Conservation (phyloP, 2,329 filamentous ascomycete species). For the Phoma sp. region DNA sequence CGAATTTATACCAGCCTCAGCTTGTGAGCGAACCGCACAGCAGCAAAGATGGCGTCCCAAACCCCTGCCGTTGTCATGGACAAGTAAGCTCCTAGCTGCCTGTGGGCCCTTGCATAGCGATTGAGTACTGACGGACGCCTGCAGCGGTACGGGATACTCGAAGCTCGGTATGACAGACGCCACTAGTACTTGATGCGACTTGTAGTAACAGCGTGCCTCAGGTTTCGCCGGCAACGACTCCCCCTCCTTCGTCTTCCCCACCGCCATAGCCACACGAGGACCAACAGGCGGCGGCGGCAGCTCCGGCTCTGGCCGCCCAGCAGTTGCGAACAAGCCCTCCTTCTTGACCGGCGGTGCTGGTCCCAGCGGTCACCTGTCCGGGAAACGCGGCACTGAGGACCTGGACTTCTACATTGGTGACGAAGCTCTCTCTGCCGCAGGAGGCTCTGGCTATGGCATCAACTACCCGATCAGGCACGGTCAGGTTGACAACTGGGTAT, state of each 20-base stretch:
- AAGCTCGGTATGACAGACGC: slow-evolving; percentile 80
- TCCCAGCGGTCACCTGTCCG: slow-evolving; percentile 79
- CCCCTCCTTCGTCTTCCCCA: slow-evolving; percentile 98
- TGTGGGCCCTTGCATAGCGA: slow-evolving; percentile 35
- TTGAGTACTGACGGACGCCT: slow-evolving; percentile 49
- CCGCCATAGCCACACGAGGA: slow-evolving; percentile 95
- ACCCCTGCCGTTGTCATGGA: slow-evolving; percentile 99
- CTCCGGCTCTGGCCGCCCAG: slow-evolving; percentile 84
- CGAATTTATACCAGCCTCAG: slow-evolving; percentile 35
- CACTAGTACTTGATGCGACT: slow-evolving; percentile 2
- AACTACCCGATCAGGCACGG: slow-evolving; percentile 98
- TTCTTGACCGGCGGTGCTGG: slow-evolving; percentile 93
- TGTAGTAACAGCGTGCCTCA: slow-evolving; percentile 54
- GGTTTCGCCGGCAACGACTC: slow-evolving; percentile 99
- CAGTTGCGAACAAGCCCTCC: slow-evolving; percentile 92
- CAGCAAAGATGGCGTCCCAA: slow-evolving; percentile 84
- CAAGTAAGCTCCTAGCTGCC: slow-evolving; percentile 76
- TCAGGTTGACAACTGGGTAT: slow-evolving; percentile 98
- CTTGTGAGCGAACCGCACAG: slow-evolving; percentile 27
- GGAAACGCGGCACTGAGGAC: slow-evolving; percentile 95
- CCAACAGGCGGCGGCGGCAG: slow-evolving; percentile 72
- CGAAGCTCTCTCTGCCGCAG: slow-evolving; percentile 84
- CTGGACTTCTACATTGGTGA: slow-evolving; percentile 99
- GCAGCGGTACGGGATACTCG: slow-evolving; percentile 97
- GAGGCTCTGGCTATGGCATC: slow-evolving; percentile 89